A percentile compares a stretch with the other conserved stretches of the same genome.
phyloP scores from a whole-genome alignment of 768 basidiomycete species.

The Artomyces pyxidatus region DNA sequence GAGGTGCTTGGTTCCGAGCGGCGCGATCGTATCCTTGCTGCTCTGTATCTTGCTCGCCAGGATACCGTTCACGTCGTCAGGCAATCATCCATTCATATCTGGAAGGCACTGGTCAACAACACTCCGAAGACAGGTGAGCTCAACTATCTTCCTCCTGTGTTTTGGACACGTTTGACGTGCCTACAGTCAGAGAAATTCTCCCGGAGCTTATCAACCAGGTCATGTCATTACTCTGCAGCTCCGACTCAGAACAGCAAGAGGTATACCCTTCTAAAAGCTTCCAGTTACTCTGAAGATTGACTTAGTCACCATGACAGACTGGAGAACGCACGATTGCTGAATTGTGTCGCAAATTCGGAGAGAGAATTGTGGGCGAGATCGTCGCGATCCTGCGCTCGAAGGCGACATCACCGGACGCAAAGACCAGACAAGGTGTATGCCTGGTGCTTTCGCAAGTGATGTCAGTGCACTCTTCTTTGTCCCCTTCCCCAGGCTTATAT shows the following conservation, averaged over 20 bases:
- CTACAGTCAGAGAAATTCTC: slow-evolving; percentile 78
- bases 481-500: too few relatives aligned
- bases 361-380: slow-evolving; percentile 79
- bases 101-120: slow-evolving; percentile 96
- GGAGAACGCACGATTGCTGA: slow-evolving; percentile 84
- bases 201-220: slow-evolving; percentile 77
- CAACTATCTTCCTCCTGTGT: background rate
- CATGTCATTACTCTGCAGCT: slow-evolving; percentile 66
- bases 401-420: slow-evolving; percentile 51
- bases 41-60: slow-evolving; percentile 88
- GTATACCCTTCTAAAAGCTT: slow-evolving; percentile 28
- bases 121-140: slow-evolving; percentile 80
- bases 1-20: slow-evolving; percentile 86
- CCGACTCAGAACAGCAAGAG: slow-evolving; percentile 86
- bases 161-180: slow-evolving; percentile 1
- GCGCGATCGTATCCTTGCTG: slow-evolving; percentile 84
- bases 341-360: slow-evolving; percentile 92
- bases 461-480: too few relatives aligned
- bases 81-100: slow-evolving; percentile 88
- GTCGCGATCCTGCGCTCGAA: slow-evolving; percentile 68
- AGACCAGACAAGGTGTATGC: slow-evolving; percentile 78
- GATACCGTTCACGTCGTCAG: slow-evolving; percentile 86
- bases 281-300: background rate
- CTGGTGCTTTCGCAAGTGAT: slow-evolving; percentile 82
- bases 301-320: slow-evolving; percentile 40